Evolutionary conservation across 148 eudicot species (phyloP), one percentile per base, ranked within the genome.

Genomic region (Chenopodium berlandieri): DNA sequence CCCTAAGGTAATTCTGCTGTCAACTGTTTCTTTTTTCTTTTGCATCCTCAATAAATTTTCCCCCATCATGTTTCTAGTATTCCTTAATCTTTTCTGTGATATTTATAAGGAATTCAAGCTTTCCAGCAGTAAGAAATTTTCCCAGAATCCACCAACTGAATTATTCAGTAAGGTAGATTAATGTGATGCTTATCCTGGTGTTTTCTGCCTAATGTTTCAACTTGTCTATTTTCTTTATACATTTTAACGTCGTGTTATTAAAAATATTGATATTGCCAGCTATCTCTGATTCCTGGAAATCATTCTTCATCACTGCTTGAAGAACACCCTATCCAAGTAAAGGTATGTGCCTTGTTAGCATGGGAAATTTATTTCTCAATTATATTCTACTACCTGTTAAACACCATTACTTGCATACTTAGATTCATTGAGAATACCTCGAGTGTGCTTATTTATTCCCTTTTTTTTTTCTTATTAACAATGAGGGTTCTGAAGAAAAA

Each of bases 91-190:
- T 76, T 70, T 20, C 68, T 84, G 64, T 74, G 65, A 78, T 70
- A 22, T 44, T 50, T 63, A 50, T 11, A 85, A 93, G 97, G 91
- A 90, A 78, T 80, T 72, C 64, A 86, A 89, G 84, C 78, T 74
- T 75, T 69, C 84, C 52, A 80, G 25, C 76, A 70, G 71, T 71
- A 81, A 86, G 76, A 85, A 80, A 30, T 31, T 68, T 40, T 60
- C 79, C 11, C 83, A 79, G 64, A 75, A 70, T 81, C 93, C 91
- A 37, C 92, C 92, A 50, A 78, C 30, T 54, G 93, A 92, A 78
- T 67, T 90, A 78, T 91, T 91, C 84, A 85, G 79, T 25, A 87
- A 91, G 94, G 97, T 94, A 88, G 65, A 70, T 48, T 60, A 69
- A 62, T 73, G 13, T 34, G 52, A 80, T 27, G 47, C 74, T 77